phyloP scores from a whole-genome alignment of 257 asterid species.

The Cinchona pubescens region DNA sequence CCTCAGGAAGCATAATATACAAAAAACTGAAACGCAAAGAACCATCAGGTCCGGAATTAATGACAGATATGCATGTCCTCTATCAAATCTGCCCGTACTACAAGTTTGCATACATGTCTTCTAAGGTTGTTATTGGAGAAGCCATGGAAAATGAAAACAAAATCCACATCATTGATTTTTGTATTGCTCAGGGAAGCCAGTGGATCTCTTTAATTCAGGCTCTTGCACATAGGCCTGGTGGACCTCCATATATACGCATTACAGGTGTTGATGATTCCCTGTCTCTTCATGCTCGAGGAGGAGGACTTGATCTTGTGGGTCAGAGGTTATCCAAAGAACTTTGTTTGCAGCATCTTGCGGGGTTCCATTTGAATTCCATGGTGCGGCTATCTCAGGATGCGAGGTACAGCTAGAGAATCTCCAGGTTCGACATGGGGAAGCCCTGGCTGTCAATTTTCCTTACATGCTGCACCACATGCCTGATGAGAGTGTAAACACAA shows the following conservation, averaged over 20 bases:
- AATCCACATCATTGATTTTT: slow-evolving; percentile 82
- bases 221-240: slow-evolving; percentile 70
- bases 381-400: slow-evolving; percentile 37
- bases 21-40: slow-evolving; percentile 51
- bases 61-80: slow-evolving; percentile 63
- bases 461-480: slow-evolving; percentile 74
- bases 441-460: slow-evolving; percentile 79
- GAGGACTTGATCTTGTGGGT: slow-evolving; percentile 68
- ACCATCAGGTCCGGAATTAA: slow-evolving; percentile 67
- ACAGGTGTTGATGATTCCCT: slow-evolving; percentile 72
- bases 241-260: slow-evolving; percentile 76
- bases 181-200: slow-evolving; percentile 82
- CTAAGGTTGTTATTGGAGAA: slow-evolving; percentile 90
- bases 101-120: slow-evolving; percentile 89
- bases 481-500: slow-evolving; percentile 78
- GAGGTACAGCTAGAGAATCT: slow-evolving; percentile 39
- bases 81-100: slow-evolving; percentile 82
- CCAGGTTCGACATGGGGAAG: slow-evolving; percentile 50
- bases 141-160: slow-evolving; percentile 67
- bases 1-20: slow-evolving; percentile 66
- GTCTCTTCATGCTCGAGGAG: slow-evolving; percentile 77
- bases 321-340: slow-evolving; percentile 62
- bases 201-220: slow-evolving; percentile 85
- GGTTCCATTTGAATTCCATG: slow-evolving; percentile 73
- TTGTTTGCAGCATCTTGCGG: slow-evolving; percentile 59